phyloP scores from a whole-genome alignment of 179 eudicot genomes.

The Patellifolia procumbens region DNA sequence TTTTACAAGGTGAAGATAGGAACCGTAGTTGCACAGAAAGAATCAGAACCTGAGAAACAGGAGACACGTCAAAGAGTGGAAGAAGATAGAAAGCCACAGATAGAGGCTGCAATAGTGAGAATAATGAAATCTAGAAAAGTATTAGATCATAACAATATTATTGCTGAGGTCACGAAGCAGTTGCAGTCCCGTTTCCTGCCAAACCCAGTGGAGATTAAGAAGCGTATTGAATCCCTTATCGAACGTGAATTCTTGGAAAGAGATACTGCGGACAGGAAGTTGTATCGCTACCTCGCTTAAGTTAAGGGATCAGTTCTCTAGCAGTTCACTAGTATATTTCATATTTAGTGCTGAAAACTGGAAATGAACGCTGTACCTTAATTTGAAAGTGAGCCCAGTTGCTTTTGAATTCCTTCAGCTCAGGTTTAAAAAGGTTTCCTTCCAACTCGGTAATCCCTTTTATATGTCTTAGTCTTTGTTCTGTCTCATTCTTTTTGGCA shows the following conservation, averaged over 20 bases:
- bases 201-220: slow-evolving; percentile 78
- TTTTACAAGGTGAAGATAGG: slow-evolving; percentile 77
- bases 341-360: slow-evolving; percentile 27
- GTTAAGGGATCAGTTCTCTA: slow-evolving; percentile 15
- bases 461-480: background rate
- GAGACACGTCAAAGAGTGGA: slow-evolving; percentile 73
- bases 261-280: slow-evolving; percentile 53
- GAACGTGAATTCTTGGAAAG: slow-evolving; percentile 84
- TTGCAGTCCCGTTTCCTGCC: slow-evolving; percentile 70
- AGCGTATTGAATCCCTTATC: slow-evolving; percentile 69
- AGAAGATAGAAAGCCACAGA: slow-evolving; percentile 78
- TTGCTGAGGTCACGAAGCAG: slow-evolving; percentile 78
- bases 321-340: slow-evolving; percentile 24
- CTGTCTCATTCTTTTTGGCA: background rate
- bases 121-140: slow-evolving; percentile 76
- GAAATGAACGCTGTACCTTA: slow-evolving; percentile 27
- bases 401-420: slow-evolving; percentile 21
- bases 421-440: slow-evolving; percentile 24
- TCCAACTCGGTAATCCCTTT: slow-evolving; percentile 9
- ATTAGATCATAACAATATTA: slow-evolving; percentile 68
- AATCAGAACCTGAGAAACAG: slow-evolving; percentile 75
- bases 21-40: slow-evolving; percentile 80
- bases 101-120: slow-evolving; percentile 81
- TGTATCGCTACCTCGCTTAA: slow-evolving; percentile 53
- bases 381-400: slow-evolving; percentile 19